A percentile compares a stretch with the other conserved stretches of the same genome.
These are phyloP conservation scores for Eragrostis nindensis DNA, from an alignment of 176 grass and related monocot genomes.

Conservation along the genomic window DNA sequence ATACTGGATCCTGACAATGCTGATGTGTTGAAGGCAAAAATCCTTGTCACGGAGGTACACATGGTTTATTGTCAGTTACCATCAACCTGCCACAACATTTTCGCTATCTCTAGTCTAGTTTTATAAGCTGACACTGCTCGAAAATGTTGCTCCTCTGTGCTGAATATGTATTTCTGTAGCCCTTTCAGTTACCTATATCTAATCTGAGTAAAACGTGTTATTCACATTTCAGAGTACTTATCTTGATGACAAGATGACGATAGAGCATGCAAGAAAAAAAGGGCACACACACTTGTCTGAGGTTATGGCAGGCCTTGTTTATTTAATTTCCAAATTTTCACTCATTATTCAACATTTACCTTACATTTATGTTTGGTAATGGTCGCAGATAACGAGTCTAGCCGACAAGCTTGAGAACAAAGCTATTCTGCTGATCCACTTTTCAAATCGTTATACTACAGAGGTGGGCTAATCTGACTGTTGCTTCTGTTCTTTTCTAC, in stretches of 20 bases:
- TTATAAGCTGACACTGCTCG: neutral
- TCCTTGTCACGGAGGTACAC: constrained; percentile 89
- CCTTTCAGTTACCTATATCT: neutral
- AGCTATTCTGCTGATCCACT: constrained; percentile 86
- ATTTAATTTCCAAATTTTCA: neutral
- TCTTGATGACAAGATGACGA: constrained; percentile 67
- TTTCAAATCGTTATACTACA: constrained; percentile 75
- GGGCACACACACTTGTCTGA: constrained; percentile 85
- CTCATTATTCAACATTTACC: neutral
- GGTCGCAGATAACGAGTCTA: constrained; percentile 62
- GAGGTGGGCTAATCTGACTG: constrained; percentile 68
- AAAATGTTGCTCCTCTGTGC: neutral
- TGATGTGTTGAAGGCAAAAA: constrained; percentile 60
- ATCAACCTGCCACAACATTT: neutral
- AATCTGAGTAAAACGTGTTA: neutral
- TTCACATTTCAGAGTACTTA: constrained; percentile 71
- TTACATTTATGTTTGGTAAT: constrained; percentile 30
- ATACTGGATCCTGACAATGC: constrained; percentile 80
- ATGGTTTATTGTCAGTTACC: constrained; percentile 15
- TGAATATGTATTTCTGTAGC: neutral
- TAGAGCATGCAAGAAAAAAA: constrained; percentile 76
- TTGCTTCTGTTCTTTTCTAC: constrained; percentile 21
- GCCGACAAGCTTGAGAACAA: constrained; percentile 71
- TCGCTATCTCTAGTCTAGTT: too few species aligned
- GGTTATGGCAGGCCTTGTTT: constrained; percentile 47